Percentiles rank a stretch among this genome's conserved stretches.
phyloP scores from a whole-genome alignment of 2,329 filamentous ascomycete genomes.

The Daldinia eschscholtzii region DNA sequence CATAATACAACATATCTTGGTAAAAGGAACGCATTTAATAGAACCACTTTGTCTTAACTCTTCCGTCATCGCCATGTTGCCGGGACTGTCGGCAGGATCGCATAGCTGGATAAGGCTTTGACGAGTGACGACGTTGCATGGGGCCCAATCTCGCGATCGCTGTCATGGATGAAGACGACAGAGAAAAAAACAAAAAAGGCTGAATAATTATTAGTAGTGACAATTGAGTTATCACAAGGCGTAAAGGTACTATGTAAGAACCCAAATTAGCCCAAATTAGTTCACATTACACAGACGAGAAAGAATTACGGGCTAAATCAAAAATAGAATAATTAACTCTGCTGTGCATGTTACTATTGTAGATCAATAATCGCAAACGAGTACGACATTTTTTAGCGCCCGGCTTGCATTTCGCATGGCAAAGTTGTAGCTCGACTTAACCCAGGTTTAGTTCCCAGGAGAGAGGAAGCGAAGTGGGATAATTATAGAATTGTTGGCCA shows the following conservation, averaged over 20 bases:
- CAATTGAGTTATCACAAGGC: background rate
- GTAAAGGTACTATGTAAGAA: background rate
- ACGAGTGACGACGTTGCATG: constrained; percentile 33
- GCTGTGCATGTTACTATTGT: constrained; percentile 10
- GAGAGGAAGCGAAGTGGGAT: constrained; percentile 38
- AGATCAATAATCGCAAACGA: constrained; percentile 39
- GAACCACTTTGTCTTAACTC: constrained; percentile 15
- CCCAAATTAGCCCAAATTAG: constrained; percentile 46
- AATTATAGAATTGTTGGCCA: constrained; percentile 43
- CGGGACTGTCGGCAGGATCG: constrained; percentile 37
- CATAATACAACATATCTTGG: constrained; percentile 21
- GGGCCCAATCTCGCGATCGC: constrained; percentile 40
- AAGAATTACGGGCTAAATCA: constrained; percentile 48
- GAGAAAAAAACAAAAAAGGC: background rate
- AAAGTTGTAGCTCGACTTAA: constrained; percentile 39
- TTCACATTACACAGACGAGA: background rate
- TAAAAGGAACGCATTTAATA: constrained; percentile 2
- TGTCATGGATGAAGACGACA: constrained; percentile 34
- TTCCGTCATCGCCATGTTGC: constrained; percentile 33
- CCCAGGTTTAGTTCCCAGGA: constrained; percentile 45
- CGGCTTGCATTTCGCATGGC: constrained; percentile 41
- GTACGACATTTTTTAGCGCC: constrained; percentile 48
- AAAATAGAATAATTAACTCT: constrained; percentile 50
- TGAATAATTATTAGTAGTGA: background rate
- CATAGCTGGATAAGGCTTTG: constrained; percentile 27